A percentile compares a stretch with the other conserved stretches of the same genome.
Conservation (phyloP, 208 protist species). For the Herpetomonas samuelpessoai region DNA sequence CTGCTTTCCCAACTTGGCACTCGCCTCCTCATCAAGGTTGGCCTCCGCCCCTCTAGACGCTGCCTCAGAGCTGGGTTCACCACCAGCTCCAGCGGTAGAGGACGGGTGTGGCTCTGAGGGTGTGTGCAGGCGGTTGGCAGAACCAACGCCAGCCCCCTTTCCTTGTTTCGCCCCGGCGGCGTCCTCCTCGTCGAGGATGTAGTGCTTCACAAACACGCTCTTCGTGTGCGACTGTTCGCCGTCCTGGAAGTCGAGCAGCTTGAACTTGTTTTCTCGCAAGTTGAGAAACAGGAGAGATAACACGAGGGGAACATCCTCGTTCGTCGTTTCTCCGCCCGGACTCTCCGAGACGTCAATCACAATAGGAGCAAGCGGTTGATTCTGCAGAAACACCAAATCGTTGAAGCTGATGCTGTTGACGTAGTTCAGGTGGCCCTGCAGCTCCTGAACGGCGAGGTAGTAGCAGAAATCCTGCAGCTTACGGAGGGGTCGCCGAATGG, state of each 20-base stretch:
- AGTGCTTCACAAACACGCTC: constrained; percentile 86
- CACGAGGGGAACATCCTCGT: constrained; percentile 27
- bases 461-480: constrained; percentile 87
- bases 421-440: constrained; percentile 87
- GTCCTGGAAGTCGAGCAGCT: constrained; percentile 71
- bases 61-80: constrained; percentile 2
- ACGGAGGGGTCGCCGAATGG: constrained; percentile 56
- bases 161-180: constrained; percentile 10
- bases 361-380: constrained; percentile 52
- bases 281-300: constrained; percentile 65
- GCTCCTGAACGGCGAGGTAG: constrained; percentile 81
- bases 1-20: not conserved
- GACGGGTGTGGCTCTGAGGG: not conserved
- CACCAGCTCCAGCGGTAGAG: not conserved
- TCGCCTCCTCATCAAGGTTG: not conserved
- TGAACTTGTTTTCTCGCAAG: constrained; percentile 86
- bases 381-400: constrained; percentile 84
- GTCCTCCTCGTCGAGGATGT: constrained; percentile 55
- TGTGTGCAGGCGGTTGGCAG: not conserved
- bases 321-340: not conserved
- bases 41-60: not conserved
- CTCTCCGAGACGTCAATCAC: constrained; percentile 32
- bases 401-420: constrained; percentile 80
- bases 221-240: constrained; percentile 35
- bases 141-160: not conserved